These are phyloP conservation scores for Cichorium intybus DNA, from an alignment of 140 eudicot genomes.

Conservation along the genomic window DNA sequence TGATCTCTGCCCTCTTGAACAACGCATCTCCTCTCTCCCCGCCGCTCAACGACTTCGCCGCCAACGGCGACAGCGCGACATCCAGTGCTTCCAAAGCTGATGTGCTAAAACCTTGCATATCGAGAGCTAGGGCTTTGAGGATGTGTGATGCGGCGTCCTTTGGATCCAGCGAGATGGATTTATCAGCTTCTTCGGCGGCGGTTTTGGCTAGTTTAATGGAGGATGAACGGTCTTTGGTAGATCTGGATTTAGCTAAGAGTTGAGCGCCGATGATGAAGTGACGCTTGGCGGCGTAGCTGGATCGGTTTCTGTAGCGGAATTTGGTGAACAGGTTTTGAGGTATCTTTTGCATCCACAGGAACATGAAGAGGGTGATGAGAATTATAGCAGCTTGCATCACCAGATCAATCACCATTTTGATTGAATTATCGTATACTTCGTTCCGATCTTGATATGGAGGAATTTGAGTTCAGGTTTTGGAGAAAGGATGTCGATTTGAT, in stretches of 20 bases:
- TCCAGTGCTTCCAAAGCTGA: slow-evolving; percentile 53
- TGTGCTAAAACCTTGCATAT: slow-evolving; percentile 52
- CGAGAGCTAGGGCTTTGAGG: slow-evolving; percentile 50
- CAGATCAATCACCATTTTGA: not conserved
- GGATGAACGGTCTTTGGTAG: slow-evolving; percentile 29
- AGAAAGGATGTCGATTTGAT: not conserved
- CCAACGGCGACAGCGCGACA: slow-evolving; percentile 50
- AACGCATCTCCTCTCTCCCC: slow-evolving; percentile 54
- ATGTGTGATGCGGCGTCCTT: slow-evolving; percentile 64
- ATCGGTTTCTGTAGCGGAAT: slow-evolving; percentile 13
- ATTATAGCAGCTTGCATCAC: not conserved
- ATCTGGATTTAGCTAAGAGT: slow-evolving; percentile 16
- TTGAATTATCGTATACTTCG: not conserved
- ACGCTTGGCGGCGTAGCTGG: slow-evolving; percentile 13
- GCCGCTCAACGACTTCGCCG: slow-evolving; percentile 36
- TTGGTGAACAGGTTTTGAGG: slow-evolving; percentile 12
- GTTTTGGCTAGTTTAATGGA: slow-evolving; percentile 28
- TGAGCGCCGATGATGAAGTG: slow-evolving; percentile 19
- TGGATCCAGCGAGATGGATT: slow-evolving; percentile 43
- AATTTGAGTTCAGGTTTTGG: not conserved
- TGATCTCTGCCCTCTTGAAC: slow-evolving; percentile 53
- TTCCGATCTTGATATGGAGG: not conserved
- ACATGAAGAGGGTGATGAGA: slow-evolving; percentile 11
- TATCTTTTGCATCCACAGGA: slow-evolving; percentile 12
- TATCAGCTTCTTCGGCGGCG: slow-evolving; percentile 53